Evolutionary conservation across 2,329 filamentous ascomycete species (phyloP).

Genomic region (Incumbomyces delicatus): DNA sequence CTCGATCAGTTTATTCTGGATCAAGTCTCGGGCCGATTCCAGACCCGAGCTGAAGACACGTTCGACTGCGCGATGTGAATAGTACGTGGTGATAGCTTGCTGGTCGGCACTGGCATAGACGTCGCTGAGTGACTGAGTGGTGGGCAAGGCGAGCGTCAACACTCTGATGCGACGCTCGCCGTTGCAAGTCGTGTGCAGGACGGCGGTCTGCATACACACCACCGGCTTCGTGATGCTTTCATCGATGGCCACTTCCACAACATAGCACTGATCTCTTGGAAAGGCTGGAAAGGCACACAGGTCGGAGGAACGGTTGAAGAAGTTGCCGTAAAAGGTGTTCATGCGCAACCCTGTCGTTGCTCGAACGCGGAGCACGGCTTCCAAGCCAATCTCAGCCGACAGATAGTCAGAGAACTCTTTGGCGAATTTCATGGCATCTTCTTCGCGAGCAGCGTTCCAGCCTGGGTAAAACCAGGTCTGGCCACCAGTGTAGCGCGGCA

Average conservation of each 20-base stretch:
- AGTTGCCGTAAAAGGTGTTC: conserved; percentile 98
- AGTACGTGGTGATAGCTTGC: conserved; percentile 84
- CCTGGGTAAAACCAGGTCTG: conserved; percentile 98
- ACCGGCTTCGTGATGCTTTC: conserved; percentile 86
- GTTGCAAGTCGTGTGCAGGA: conserved; percentile 95
- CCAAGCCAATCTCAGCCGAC: conserved; percentile 90
- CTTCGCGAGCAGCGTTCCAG: conserved; percentile 86
- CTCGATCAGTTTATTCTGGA: conserved; percentile 86
- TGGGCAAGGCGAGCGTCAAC: conserved; percentile 84
- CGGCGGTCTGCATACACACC: conserved; percentile 85
- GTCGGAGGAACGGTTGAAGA: conserved; percentile 97
- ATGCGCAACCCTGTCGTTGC: conserved; percentile 91
- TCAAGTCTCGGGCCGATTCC: conserved; percentile 79
- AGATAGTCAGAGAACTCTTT: conserved; percentile 94
- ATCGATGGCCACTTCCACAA: conserved; percentile 96
- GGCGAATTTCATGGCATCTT: conserved; percentile 96
- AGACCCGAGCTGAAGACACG: conserved; percentile 73
- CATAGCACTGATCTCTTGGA: conserved; percentile 92
- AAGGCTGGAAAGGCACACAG: conserved; percentile 97
- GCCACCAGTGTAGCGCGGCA: conserved; percentile 90
- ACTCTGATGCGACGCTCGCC: conserved; percentile 92
- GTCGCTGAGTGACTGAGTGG: conserved; percentile 80
- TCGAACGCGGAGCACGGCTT: conserved; percentile 89
- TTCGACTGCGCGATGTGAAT: conserved; percentile 96
- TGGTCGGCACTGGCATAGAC: conserved; percentile 93